Percentiles rank a stretch among this genome's conserved stretches.
phyloP scores from a whole-genome alignment of 2,329 filamentous ascomycete genomes.

The Aureobasidium sp. region DNA sequence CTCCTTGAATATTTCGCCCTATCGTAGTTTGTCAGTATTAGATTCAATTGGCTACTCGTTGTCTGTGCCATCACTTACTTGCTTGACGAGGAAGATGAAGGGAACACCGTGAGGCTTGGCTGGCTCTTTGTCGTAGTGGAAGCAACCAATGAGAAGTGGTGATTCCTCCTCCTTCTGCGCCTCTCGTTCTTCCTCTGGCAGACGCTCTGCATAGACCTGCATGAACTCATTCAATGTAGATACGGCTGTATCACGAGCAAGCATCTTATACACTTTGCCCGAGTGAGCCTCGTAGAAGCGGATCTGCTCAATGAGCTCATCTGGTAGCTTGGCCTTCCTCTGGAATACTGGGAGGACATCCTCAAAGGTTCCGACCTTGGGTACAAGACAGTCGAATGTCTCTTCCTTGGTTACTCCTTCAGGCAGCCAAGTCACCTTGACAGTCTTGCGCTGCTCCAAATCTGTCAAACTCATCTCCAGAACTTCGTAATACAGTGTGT shows the following conservation, averaged over 20 bases:
- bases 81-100: constrained; percentile 80
- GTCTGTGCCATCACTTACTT: constrained; percentile 48
- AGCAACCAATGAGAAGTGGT: constrained; percentile 67
- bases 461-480: constrained; percentile 91
- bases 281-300: constrained; percentile 77
- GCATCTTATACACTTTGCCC: constrained; percentile 76
- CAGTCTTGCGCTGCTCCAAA: constrained; percentile 81
- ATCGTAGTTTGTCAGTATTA: neutral
- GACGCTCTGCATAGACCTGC: constrained; percentile 69
- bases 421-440: constrained; percentile 77
- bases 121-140: constrained; percentile 89
- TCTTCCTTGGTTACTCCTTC: constrained; percentile 94
- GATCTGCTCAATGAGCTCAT: constrained; percentile 66
- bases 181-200: constrained; percentile 59
- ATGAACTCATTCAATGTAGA: constrained; percentile 80
- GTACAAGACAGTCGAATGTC: constrained; percentile 71
- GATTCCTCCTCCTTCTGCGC: constrained; percentile 50
- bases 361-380: constrained; percentile 73
- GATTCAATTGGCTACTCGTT: neutral
- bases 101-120: constrained; percentile 79
- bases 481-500: constrained; percentile 85
- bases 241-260: constrained; percentile 64
- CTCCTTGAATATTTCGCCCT: constrained; percentile 81
- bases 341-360: constrained; percentile 71
- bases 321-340: constrained; percentile 72